These are phyloP conservation scores for Pinus taeda DNA, from an alignment of 75 land plant species.

Conservation along the genomic window DNA sequence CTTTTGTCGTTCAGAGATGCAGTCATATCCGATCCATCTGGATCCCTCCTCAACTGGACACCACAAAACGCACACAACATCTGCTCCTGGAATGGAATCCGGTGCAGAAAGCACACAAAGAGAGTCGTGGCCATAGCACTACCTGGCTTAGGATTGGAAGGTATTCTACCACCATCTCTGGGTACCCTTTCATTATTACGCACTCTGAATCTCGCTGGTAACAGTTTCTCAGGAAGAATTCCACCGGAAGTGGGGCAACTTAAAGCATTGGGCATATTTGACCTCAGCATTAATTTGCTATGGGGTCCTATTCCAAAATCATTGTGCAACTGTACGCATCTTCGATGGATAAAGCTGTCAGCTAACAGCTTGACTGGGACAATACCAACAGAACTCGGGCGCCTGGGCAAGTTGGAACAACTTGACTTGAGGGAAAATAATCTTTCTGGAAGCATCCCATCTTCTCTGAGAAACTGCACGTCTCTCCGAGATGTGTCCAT, in stretches of 20 bases:
- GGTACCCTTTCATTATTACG: slow-evolving; percentile 10
- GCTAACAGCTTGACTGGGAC: neutral
- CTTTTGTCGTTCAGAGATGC: too few species aligned
- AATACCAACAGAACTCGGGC: neutral
- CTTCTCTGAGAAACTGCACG: slow-evolving; percentile 8
- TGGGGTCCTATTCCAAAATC: slow-evolving; percentile 5
- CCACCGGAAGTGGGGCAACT: slow-evolving; percentile 21
- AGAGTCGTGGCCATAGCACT: neutral
- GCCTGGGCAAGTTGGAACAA: neutral
- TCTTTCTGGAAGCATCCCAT: slow-evolving; percentile 19
- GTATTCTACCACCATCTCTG: slow-evolving; percentile 12
- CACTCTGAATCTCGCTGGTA: slow-evolving; percentile 18
- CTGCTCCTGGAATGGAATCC: neutral
- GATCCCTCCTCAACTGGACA: too few species aligned
- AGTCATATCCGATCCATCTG: too few species aligned
- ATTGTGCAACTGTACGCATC: neutral
- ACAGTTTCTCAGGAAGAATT: slow-evolving; percentile 15
- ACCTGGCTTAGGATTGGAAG: neutral
- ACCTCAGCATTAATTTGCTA: neutral
- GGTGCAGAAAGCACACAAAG: neutral
- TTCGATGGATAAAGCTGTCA: slow-evolving; percentile 4
- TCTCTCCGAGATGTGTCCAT: neutral
- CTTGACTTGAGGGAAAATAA: slow-evolving; percentile 9
- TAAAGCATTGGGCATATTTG: slow-evolving; percentile 2
- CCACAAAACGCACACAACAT: neutral